These are phyloP conservation scores for Trebouxia gelatinosa DNA, from an alignment of 163 green algal genomes.

Conservation along the genomic window DNA sequence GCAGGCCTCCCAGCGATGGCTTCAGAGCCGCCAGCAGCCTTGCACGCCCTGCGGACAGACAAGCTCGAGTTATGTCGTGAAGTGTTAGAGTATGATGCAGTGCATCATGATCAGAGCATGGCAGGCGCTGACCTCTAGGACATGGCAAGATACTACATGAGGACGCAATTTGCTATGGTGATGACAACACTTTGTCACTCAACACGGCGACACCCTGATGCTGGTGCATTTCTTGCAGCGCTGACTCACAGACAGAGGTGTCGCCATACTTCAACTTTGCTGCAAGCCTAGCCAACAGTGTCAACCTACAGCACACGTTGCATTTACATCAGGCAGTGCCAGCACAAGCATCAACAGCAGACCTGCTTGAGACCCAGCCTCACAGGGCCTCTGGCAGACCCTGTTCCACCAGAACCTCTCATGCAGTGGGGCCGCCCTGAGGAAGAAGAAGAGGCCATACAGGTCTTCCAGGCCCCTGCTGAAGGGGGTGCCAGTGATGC, in stretches of 20 bases:
- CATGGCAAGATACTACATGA: too few species aligned
- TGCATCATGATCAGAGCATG: not conserved
- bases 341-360: not conserved
- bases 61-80: not conserved
- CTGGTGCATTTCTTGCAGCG: too few species aligned
- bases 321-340: not conserved
- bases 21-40: conserved; percentile 62
- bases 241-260: too few species aligned
- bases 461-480: conserved; percentile 76
- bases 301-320: not conserved
- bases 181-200: too few species aligned
- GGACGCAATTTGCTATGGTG: too few species aligned
- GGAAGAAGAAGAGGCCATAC: conserved; percentile 75
- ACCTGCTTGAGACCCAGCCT: conserved; percentile 43
- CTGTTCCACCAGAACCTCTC: conserved; percentile 54
- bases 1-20: conserved; percentile 61
- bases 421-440: conserved; percentile 55
- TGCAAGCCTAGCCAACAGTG: too few species aligned
- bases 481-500: conserved; percentile 80
- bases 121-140: too few species aligned
- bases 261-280: too few species aligned
- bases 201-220: too few species aligned
- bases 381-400: conserved; percentile 49
- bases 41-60: not conserved
- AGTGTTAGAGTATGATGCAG: not conserved